phyloP scores from a whole-genome alignment of 495 filamentous ascomycete species.

The Astrocystis sublimbata region DNA sequence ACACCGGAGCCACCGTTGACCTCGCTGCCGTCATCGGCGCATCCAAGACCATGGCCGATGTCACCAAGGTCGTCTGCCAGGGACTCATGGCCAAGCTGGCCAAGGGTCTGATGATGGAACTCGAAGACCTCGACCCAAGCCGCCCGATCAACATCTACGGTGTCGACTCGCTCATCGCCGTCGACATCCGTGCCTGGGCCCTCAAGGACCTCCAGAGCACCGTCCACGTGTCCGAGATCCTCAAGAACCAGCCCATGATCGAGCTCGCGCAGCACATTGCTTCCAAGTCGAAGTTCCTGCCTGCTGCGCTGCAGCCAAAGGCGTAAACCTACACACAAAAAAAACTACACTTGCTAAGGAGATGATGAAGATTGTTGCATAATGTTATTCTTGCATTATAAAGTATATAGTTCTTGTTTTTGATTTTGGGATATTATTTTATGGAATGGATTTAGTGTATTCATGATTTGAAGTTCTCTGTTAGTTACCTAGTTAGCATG shows the following conservation, averaged over 20 bases:
- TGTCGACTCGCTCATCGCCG: conserved; percentile 52
- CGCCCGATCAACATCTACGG: conserved; percentile 36
- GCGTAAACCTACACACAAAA: conserved; percentile 5
- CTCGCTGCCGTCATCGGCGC: conserved; percentile 25
- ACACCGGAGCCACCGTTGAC: conserved; percentile 19
- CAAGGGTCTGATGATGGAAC: conserved; percentile 31
- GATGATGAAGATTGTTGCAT: neutral
- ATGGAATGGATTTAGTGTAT: neutral
- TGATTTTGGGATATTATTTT: neutral
- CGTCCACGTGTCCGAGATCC: conserved; percentile 54
- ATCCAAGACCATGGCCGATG: conserved; percentile 22
- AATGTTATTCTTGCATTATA: neutral
- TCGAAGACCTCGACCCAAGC: conserved; percentile 32
- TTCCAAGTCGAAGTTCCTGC: conserved; percentile 31
- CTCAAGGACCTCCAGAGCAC: conserved; percentile 45
- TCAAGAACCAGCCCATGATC: conserved; percentile 42
- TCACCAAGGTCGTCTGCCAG: conserved; percentile 22
- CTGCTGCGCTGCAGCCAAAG: conserved; percentile 18
- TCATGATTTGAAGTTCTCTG: too few relatives aligned
- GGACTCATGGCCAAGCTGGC: conserved; percentile 33
- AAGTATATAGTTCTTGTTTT: neutral
- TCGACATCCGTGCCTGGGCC: conserved; percentile 50
- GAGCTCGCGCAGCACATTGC: conserved; percentile 30
- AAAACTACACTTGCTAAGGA: neutral
- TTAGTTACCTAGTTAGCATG: neutral